Conservation (phyloP, 208 protist species). For the Trypanosoma cruzi region DNA sequence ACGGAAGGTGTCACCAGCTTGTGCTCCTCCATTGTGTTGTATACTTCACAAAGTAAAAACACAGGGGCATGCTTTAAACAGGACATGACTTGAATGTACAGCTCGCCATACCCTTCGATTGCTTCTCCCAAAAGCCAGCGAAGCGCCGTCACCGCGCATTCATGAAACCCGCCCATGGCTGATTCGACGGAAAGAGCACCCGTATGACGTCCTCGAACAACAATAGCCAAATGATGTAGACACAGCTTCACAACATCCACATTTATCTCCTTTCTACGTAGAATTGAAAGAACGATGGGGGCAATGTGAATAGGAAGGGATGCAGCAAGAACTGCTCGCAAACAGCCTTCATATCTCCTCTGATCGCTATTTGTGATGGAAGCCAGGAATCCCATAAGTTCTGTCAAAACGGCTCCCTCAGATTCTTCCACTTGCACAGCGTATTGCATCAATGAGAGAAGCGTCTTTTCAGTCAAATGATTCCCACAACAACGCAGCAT, state of each 20-base stretch:
- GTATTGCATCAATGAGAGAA: constrained; percentile 19
- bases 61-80: constrained; percentile 34
- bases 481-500: constrained; percentile 16
- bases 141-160: constrained; percentile 25
- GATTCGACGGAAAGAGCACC: constrained; percentile 25
- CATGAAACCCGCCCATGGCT: constrained; percentile 24
- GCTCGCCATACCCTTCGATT: neutral
- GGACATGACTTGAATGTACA: constrained; percentile 36
- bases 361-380: neutral
- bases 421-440: constrained; percentile 20
- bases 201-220: constrained; percentile 30
- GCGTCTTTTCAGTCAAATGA: constrained; percentile 3
- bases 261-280: constrained; percentile 33
- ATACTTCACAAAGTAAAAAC: constrained; percentile 35
- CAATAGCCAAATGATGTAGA: constrained; percentile 46
- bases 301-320: constrained; percentile 27
- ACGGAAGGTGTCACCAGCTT: constrained; percentile 32
- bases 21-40: constrained; percentile 14
- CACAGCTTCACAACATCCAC: constrained; percentile 37
- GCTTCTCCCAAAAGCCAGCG: constrained; percentile 17
- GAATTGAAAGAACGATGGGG: constrained; percentile 25
- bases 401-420: constrained; percentile 24
- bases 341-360: constrained; percentile 8
- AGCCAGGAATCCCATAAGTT: constrained; percentile 19
- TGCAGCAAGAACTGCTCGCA: constrained; percentile 15